A percentile compares a stretch with the other conserved stretches of the same genome.
phyloP scores from a whole-genome alignment of 768 basidiomycete genomes.

The Thelephora ganbajun region DNA sequence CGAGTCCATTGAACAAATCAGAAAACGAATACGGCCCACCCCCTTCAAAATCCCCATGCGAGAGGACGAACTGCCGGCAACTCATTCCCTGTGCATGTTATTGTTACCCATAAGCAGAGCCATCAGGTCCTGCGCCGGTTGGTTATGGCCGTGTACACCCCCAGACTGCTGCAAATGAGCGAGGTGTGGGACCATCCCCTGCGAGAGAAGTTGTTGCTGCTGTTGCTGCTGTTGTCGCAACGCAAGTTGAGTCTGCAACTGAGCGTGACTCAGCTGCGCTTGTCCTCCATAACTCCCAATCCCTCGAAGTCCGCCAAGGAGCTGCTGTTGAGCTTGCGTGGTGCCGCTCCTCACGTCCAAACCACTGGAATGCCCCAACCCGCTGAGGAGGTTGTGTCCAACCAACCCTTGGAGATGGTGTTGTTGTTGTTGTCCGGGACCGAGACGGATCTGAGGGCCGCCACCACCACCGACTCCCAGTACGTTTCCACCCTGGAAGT shows the following conservation, averaged over 20 bases:
- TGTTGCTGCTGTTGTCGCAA: slow-evolving; percentile 26
- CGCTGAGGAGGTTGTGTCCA: slow-evolving; percentile 34
- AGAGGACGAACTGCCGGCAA: neutral
- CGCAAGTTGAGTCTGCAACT: slow-evolving; percentile 21
- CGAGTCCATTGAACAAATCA: too few relatives aligned
- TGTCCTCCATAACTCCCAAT: slow-evolving; percentile 26
- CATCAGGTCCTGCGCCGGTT: slow-evolving; percentile 65
- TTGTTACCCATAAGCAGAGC: slow-evolving; percentile 61
- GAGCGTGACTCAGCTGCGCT: slow-evolving; percentile 17
- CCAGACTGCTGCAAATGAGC: slow-evolving; percentile 52
- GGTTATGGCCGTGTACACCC: slow-evolving; percentile 31
- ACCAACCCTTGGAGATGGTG: slow-evolving; percentile 32
- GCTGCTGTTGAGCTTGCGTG: slow-evolving; percentile 33
- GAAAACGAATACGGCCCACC: too few relatives aligned
- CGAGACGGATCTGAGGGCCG: slow-evolving; percentile 35
- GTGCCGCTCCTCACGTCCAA: slow-evolving; percentile 36
- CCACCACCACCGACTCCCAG: slow-evolving; percentile 13
- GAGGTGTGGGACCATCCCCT: slow-evolving; percentile 38
- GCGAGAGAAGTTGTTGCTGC: slow-evolving; percentile 44
- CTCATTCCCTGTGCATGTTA: slow-evolving; percentile 45
- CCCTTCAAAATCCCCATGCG: neutral
- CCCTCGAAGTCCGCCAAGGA: slow-evolving; percentile 23
- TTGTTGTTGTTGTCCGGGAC: slow-evolving; percentile 22
- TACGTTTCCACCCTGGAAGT: slow-evolving; percentile 30
- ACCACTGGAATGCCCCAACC: slow-evolving; percentile 37